phyloP scores from a whole-genome alignment of 805 yeast species.

The Candida jianshihensis region DNA sequence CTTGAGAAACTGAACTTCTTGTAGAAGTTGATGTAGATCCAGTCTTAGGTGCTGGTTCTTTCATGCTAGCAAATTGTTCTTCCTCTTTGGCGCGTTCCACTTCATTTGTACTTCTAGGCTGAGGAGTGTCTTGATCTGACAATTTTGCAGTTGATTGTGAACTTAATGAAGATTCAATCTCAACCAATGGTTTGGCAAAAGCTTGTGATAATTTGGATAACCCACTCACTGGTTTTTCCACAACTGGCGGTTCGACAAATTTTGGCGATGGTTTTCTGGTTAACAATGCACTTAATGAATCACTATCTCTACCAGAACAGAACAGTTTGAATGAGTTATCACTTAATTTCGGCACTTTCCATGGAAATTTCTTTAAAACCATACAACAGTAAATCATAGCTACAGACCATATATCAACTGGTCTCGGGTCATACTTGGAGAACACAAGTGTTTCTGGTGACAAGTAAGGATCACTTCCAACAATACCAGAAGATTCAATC shows the following conservation, averaged over 20 bases:
- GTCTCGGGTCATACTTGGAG: constrained; percentile 80
- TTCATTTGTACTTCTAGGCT: no score
- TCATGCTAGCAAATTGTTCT: not conserved
- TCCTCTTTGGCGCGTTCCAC: no score
- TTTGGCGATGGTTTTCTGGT: constrained; percentile 48
- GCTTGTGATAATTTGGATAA: constrained; percentile 22
- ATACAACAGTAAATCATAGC: constrained; percentile 90
- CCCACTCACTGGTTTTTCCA: constrained; percentile 16
- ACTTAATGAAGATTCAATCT: constrained; percentile 9
- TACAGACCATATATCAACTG: constrained; percentile 90
- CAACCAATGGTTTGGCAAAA: constrained; percentile 18
- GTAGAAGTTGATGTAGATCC: constrained; percentile 7
- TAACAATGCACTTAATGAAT: constrained; percentile 55
- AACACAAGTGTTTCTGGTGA: constrained; percentile 90
- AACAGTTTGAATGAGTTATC: constrained; percentile 82
- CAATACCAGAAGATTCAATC: constrained; percentile 76
- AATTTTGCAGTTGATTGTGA: constrained; percentile 2
- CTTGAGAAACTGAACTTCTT: constrained; percentile 11
- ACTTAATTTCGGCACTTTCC: constrained; percentile 82
- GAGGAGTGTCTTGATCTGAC: constrained; percentile 9
- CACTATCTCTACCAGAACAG: constrained; percentile 66
- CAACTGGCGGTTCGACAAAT: constrained; percentile 19
- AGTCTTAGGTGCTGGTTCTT: constrained; percentile 5
- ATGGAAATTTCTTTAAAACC: constrained; percentile 86
- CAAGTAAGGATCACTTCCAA: constrained; percentile 82